Conservation (phyloP, 331 rosid species). For the Quercus tomentella region DNA sequence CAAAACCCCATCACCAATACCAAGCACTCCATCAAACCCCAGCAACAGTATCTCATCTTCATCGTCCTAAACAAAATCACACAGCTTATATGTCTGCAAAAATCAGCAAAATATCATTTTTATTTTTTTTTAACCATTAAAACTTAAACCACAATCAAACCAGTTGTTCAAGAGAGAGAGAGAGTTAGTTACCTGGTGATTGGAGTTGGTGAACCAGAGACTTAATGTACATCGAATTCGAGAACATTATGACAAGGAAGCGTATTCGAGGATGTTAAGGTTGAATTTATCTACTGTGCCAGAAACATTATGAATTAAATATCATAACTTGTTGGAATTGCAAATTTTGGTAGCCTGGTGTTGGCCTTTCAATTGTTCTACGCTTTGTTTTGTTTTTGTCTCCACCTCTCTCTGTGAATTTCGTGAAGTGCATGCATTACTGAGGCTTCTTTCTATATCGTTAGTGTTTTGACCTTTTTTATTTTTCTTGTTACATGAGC, state of each 20-base stretch:
- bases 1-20: conserved; percentile 50
- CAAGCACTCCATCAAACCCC: conserved; percentile 45
- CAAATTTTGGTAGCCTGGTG: conserved; percentile 50
- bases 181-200: conserved; percentile 25
- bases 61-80: conserved; percentile 39
- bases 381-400: conserved; percentile 10
- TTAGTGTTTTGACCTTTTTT: too few relatives aligned
- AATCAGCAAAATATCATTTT: neutral
- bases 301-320: conserved; percentile 49
- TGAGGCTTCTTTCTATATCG: too few relatives aligned
- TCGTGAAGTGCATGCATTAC: too few relatives aligned
- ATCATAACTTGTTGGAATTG: conserved; percentile 44
- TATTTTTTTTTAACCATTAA: neutral
- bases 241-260: conserved; percentile 57
- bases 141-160: too few relatives aligned
- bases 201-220: conserved; percentile 35
- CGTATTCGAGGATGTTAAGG: conserved; percentile 27
- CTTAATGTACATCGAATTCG: conserved; percentile 39
- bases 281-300: conserved; percentile 30
- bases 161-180: neutral
- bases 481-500: too few relatives aligned
- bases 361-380: conserved; percentile 52
- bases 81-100: conserved; percentile 30
- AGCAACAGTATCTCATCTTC: conserved; percentile 54
- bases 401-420: conserved; percentile 25